Evolutionary conservation across 306 rosid species (phyloP), one percentile per base, ranked within the genome.

Genomic region (Pachyrhizus erosus): DNA sequence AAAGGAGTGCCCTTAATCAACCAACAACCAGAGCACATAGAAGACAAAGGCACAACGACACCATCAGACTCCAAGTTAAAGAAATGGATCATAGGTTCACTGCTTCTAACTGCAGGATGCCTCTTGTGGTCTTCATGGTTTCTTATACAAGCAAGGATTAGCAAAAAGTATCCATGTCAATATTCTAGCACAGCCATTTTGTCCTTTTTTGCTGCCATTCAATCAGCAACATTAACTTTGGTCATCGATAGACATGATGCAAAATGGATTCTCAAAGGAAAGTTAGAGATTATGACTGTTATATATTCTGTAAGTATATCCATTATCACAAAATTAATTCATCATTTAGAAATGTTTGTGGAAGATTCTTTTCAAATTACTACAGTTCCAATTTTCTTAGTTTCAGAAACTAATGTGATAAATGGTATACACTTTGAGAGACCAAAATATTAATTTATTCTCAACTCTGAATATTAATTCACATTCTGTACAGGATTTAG

Each of bases 81-180:
- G 84, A 90, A 80, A 79, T 89, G 97, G 98, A 83, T 84, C 1
- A 9, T 85, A 15, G 98, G 98, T 79, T 90, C 99, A 27, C 24
- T 88, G 15, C 75, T 91, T 61, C 75, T 89, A 54, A 68, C 82
- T 42, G 85, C 82, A 74, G 93, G 89, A 45, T 86, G 93, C 80
- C 23, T 91, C 55, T 60, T 87, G 82, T 95, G 98, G 98, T 90
- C 98, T 3, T 93, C 98, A 39, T 95, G 99, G 99, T 95, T 93
- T 75, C 93, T 91, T 27, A 85, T 93, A 76, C 99, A 96, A 89
- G 86, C 89, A 60, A 89, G 76, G 78, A 86, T 96, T 57, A 82
- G 94, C 67, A 84, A 85, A 75, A 88, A 65, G 61, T 91, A 86
- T 75, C 91, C 97, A 33, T 92, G 76, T 69, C 92, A 87, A 67